These are phyloP conservation scores for Herpetomonas tarakana DNA, from an alignment of 208 protist genomes.

Conservation along the genomic window DNA sequence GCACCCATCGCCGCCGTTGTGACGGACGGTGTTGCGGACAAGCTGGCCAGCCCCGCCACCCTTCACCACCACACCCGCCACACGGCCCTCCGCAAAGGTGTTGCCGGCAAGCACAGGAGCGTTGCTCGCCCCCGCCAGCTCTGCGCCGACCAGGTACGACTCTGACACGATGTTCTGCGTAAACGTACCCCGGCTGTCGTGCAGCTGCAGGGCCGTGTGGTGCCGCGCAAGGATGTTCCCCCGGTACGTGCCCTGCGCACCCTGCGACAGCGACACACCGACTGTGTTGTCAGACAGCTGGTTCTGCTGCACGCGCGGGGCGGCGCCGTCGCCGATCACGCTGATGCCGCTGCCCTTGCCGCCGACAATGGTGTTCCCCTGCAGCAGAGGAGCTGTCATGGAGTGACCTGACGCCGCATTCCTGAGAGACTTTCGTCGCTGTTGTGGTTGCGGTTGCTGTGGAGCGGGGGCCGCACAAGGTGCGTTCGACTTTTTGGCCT, in stretches of 20 bases:
- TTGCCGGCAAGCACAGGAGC: conserved; percentile 17
- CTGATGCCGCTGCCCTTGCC: not conserved
- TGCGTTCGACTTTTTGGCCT: not conserved
- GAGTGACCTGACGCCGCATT: no score
- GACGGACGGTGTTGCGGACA: conserved; percentile 15
- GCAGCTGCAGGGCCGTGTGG: conserved; percentile 11
- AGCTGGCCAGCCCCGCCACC: conserved; percentile 10
- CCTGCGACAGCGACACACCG: conserved; percentile 11
- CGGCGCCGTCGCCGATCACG: conserved; percentile 12
- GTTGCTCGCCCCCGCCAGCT: conserved; percentile 5
- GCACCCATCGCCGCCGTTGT: conserved; percentile 20
- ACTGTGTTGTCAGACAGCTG: conserved; percentile 13
- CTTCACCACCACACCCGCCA: conserved; percentile 11
- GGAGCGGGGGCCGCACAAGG: no score
- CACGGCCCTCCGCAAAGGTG: conserved; percentile 9
- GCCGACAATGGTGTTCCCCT: conserved; percentile 7
- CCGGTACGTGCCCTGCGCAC: conserved; percentile 18
- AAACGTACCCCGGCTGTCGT: conserved; percentile 4
- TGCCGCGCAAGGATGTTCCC: conserved; percentile 22
- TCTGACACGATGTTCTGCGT: conserved; percentile 17
- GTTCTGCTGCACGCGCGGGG: conserved; percentile 20
- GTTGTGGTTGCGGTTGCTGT: no score
- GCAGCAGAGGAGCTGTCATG: not conserved
- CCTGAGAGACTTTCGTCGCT: no score
- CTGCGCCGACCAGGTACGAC: conserved; percentile 12